Percentiles rank a stretch among this genome's conserved stretches.
phyloP scores from a whole-genome alignment of 768 basidiomycete species.

The Boletus speciosus region DNA sequence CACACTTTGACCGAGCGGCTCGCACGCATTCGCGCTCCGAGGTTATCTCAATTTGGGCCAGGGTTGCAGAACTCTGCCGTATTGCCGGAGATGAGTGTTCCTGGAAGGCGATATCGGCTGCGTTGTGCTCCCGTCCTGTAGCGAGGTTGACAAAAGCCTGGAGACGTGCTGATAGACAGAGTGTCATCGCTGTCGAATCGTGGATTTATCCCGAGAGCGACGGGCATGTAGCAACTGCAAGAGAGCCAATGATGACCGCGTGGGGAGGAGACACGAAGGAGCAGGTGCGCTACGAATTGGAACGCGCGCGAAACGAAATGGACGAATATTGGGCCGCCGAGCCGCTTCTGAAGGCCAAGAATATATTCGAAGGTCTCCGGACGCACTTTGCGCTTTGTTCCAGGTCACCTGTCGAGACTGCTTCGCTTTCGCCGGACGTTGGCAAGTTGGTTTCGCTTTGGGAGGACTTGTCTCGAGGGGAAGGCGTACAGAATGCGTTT shows the following conservation, averaged over 20 bases:
- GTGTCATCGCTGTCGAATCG: constrained; percentile 55
- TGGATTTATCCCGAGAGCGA: constrained; percentile 55
- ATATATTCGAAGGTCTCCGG: constrained; percentile 51
- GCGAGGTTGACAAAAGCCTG: constrained; percentile 77
- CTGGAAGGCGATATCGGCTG: constrained; percentile 71
- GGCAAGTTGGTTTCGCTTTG: constrained; percentile 54
- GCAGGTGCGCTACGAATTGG: constrained; percentile 45
- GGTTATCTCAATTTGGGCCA: constrained; percentile 68
- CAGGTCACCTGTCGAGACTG: constrained; percentile 34
- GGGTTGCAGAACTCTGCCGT: constrained; percentile 70
- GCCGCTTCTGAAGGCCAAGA: constrained; percentile 39
- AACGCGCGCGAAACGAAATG: constrained; percentile 41
- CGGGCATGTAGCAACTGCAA: constrained; percentile 26
- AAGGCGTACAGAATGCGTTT: constrained; percentile 38
- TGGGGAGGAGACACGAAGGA: constrained; percentile 66
- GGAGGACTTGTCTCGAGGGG: constrained; percentile 43
- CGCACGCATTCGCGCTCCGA: constrained; percentile 71
- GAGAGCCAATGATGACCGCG: constrained; percentile 50
- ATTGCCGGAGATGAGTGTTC: constrained; percentile 74
- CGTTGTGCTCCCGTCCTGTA: constrained; percentile 69
- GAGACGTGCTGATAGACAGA: constrained; percentile 65
- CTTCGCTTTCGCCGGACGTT: constrained; percentile 45
- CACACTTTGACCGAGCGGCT: constrained; percentile 39
- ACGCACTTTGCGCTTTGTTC: constrained; percentile 51
- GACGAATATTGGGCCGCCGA: constrained; percentile 44